These are phyloP conservation scores for Marasmius tenuissimus DNA, from an alignment of 1,284 basidiomycete species.

Conservation along the genomic window DNA sequence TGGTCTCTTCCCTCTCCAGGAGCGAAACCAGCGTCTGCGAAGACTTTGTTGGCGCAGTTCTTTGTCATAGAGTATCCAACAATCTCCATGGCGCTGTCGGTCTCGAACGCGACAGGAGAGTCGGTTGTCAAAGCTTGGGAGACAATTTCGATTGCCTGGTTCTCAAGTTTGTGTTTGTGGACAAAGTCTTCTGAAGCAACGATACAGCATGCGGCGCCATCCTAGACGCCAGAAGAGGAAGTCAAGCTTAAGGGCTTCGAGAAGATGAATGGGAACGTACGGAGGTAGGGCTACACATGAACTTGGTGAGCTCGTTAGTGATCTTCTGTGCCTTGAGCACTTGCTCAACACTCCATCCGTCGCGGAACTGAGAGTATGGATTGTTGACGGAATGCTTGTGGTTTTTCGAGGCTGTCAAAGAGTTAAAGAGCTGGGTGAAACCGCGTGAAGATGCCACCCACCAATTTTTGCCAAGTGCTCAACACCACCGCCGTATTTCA, in stretches of 20 bases:
- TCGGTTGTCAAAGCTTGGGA: conserved; percentile 69
- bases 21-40: conserved; percentile 68
- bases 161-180: conserved; percentile 71
- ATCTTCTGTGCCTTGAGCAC: conserved; percentile 67
- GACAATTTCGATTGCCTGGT: conserved; percentile 84
- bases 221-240: conserved; percentile 37
- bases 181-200: conserved; percentile 84
- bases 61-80: conserved; percentile 78
- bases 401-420: conserved; percentile 72
- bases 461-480: conserved; percentile 78
- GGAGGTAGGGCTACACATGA: conserved; percentile 88
- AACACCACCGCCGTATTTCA: conserved; percentile 70
- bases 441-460: conserved; percentile 27
- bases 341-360: conserved; percentile 73
- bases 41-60: conserved; percentile 69
- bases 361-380: conserved; percentile 84
- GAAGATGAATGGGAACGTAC: conserved; percentile 29
- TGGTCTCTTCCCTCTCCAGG: conserved; percentile 67
- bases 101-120: conserved; percentile 60
- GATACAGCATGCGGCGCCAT: conserved; percentile 76
- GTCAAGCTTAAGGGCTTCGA: background rate
- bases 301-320: conserved; percentile 76
- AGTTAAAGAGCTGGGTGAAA: background rate
- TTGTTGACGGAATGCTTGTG: conserved; percentile 83
- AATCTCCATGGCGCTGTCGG: conserved; percentile 70